Evolutionary conservation across 2,329 filamentous ascomycete genomes (phyloP).

Genomic region (Curvularia lunata): DNA sequence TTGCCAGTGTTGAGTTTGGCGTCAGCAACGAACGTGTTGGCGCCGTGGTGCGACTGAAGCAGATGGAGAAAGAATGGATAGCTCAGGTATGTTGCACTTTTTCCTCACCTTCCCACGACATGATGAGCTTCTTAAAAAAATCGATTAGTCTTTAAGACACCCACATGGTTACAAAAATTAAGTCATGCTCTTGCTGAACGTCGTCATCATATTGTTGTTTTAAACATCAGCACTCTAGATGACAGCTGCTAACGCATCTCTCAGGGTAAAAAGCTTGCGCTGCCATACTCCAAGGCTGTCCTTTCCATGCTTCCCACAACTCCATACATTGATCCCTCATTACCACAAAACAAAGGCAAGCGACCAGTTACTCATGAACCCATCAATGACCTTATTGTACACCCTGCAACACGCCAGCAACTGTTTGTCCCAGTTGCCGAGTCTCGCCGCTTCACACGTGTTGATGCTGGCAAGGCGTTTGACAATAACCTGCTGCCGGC

Average conservation of each 20-base stretch:
- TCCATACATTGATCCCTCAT: conserved; percentile 48
- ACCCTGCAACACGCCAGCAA: conserved; percentile 61
- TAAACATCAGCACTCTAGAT: background rate
- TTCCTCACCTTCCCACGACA: conserved; percentile 29
- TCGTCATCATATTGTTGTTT: conserved; percentile 11
- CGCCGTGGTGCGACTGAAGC: conserved; percentile 83
- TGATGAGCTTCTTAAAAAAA: conserved; percentile 77
- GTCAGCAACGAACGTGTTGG: conserved; percentile 85
- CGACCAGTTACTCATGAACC: conserved; percentile 60
- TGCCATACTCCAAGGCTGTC: conserved; percentile 77
- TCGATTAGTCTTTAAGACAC: conserved; percentile 99
- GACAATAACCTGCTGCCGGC: conserved; percentile 64
- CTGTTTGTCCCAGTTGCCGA: conserved; percentile 69
- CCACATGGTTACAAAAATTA: conserved; percentile 82
- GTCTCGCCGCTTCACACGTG: conserved; percentile 68
- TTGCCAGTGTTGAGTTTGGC: conserved; percentile 76
- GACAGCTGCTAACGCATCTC: conserved; percentile 24
- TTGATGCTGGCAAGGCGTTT: conserved; percentile 69
- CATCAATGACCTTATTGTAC: conserved; percentile 69
- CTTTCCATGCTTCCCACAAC: conserved; percentile 78
- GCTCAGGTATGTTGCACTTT: conserved; percentile 68
- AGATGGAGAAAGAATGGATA: conserved; percentile 80
- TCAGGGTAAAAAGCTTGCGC: conserved; percentile 78
- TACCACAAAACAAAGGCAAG: conserved; percentile 39
- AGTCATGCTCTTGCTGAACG: conserved; percentile 75